phyloP scores from a whole-genome alignment of 495 filamentous ascomycete species.

The Pseudevernia furfuracea region DNA sequence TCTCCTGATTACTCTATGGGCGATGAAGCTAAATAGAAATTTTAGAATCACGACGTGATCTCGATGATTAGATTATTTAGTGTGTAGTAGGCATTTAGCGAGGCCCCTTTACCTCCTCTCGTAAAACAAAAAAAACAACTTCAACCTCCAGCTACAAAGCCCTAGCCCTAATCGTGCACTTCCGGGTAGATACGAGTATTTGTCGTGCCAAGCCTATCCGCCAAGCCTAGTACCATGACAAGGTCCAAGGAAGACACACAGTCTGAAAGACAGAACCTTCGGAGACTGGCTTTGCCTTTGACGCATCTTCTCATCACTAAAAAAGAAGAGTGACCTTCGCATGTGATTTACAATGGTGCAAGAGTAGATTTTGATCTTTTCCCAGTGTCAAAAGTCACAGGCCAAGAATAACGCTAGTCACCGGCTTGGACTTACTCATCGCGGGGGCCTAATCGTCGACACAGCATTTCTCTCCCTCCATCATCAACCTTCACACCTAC shows the following conservation, averaged over 20 bases:
- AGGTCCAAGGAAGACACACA: neutral
- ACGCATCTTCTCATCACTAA: neutral
- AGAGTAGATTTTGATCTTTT: neutral
- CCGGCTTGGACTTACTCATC: slow-evolving; percentile 13
- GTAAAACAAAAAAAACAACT: no score
- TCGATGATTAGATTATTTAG: no score
- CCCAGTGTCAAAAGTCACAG: slow-evolving; percentile 1
- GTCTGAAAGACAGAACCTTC: neutral
- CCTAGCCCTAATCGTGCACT: no score
- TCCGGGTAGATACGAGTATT: no score
- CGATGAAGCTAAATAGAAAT: no score
- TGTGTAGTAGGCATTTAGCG: no score
- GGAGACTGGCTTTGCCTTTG: neutral
- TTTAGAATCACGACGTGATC: no score
- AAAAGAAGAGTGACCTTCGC: slow-evolving; percentile 6
- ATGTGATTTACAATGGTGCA: slow-evolving; percentile 8
- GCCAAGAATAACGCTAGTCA: slow-evolving; percentile 5
- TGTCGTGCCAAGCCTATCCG: no score
- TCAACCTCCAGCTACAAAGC: no score
- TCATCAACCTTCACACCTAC: slow-evolving; percentile 19
- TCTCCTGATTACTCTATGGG: no score
- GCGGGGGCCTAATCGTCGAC: slow-evolving; percentile 14
- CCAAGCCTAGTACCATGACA: neutral
- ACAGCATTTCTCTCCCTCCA: slow-evolving; percentile 6
- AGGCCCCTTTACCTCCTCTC: no score